Evolutionary conservation across 148 eudicot genomes (phyloP), one percentile per base, ranked within the genome.

Genomic region (Fagopyrum homotropicum): DNA sequence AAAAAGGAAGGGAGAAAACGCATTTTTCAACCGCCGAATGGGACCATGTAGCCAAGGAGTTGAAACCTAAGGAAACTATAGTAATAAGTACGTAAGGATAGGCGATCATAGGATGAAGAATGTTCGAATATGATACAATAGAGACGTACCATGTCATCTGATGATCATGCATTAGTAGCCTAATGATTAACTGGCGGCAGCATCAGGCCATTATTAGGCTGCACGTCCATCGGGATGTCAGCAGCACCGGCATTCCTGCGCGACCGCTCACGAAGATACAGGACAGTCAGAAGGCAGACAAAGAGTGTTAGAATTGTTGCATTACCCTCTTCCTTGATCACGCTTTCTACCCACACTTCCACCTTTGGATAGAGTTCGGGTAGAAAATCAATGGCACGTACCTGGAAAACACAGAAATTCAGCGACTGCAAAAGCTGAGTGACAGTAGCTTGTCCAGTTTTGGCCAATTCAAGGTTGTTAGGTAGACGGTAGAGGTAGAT

Each of bases 281-380:
- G 93, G 46, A 95, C 93, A 0, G 96, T 89, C 64, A 95, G 75
- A 14, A 95, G 94, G 81, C 98, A 95, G 22, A 83, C 88, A 77
- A 95, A 84, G 26, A 95, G 98, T 4, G 98, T 84, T 73, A 95
- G 85, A 75, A 95, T 95, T 3, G 98, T 90, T 2, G 97, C 98
- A 68, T 92, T 95, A 56, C 97, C 98, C 85, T 95, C 98, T 81
- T 95, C 97, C 91, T 89, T 81, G 30, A 92, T 56, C 54, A 90
- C 89, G 78, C 88, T 81, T 77, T 92, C 93, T 49, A 95, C 87
- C 98, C 98, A 95, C 16, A 82, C 85, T 81, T 95, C 96, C 75
- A 95, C 89, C 74, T 80, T 92, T 2, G 98, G 97, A 79, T 80
- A 92, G 35, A 85, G 80, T 74, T 86, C 88, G n/a, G 98, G 98